These are phyloP conservation scores for Fusarium sp. DNA, from an alignment of 2,329 filamentous ascomycete genomes.

Conservation along the genomic window DNA sequence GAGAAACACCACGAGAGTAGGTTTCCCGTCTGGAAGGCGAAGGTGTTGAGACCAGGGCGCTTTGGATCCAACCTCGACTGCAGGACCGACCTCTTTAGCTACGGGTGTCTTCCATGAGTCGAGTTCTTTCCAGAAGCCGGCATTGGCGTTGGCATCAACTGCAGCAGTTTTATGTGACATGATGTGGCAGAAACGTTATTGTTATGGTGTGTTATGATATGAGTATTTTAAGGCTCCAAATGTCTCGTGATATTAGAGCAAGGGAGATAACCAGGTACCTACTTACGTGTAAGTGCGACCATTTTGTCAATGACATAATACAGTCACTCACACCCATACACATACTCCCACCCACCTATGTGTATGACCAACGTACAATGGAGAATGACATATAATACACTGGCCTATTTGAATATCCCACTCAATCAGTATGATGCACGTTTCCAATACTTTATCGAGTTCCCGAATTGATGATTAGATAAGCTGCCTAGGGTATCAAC, in stretches of 20 bases:
- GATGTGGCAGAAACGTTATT: background rate
- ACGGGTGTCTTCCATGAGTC: constrained; percentile 55
- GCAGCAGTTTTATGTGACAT: constrained; percentile 31
- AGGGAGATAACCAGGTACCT: background rate
- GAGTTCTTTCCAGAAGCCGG: constrained; percentile 51
- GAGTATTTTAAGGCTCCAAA: background rate
- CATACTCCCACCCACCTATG: background rate
- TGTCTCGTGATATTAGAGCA: constrained; percentile 21
- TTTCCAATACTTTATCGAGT: background rate
- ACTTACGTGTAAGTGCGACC: constrained; percentile 8
- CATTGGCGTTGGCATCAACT: constrained; percentile 3
- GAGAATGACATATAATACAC: background rate
- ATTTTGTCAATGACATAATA: constrained; percentile 34
- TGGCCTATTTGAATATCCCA: background rate
- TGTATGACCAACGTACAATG: background rate
- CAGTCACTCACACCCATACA: background rate
- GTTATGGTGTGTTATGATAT: background rate
- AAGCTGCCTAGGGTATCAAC: constrained; percentile 21
- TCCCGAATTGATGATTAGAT: constrained; percentile 22
- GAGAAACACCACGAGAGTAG: constrained; percentile 73
- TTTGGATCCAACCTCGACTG: constrained; percentile 63
- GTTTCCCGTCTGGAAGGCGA: constrained; percentile 62
- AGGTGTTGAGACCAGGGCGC: constrained; percentile 67
- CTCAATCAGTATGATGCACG: too few species aligned
- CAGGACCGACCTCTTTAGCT: constrained; percentile 55